Evolutionary conservation across 2,329 filamentous ascomycete genomes (phyloP).

Genomic region (Penicillium sp.): DNA sequence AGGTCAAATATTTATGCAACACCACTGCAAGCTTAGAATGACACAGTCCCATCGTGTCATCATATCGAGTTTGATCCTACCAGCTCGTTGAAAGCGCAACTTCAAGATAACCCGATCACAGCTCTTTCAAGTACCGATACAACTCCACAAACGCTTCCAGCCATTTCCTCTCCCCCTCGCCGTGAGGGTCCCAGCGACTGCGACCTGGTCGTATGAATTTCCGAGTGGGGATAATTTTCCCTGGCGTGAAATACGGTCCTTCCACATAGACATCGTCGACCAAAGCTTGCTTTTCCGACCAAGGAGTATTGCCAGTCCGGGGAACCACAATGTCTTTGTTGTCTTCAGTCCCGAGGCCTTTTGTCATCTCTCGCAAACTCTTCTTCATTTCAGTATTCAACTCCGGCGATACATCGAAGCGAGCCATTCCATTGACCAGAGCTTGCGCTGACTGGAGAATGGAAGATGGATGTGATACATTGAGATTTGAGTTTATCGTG

Average conservation of each 20-base stretch:
- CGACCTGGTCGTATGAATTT: not conserved
- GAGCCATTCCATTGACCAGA: slow-evolving; percentile 10
- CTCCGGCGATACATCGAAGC: not conserved
- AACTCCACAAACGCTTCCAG: not conserved
- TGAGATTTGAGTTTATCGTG: not conserved
- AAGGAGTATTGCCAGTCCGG: slow-evolving; percentile 9
- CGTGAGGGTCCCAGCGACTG: slow-evolving; percentile 9
- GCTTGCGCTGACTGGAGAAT: not conserved
- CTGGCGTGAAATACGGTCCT: slow-evolving; percentile 1
- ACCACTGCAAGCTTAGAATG: too few relatives aligned
- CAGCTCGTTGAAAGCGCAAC: too few relatives aligned
- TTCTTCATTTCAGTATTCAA: not conserved
- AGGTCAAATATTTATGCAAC: too few relatives aligned
- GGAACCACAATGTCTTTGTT: not conserved
- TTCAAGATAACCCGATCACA: not conserved
- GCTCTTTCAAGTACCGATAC: not conserved
- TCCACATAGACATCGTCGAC: not conserved
- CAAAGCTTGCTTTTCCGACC: not conserved
- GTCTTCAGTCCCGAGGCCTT: not conserved
- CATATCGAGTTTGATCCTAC: too few relatives aligned
- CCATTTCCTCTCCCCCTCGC: slow-evolving; percentile 13
- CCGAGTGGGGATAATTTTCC: not conserved
- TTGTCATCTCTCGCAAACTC: not conserved
- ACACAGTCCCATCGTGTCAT: too few relatives aligned
- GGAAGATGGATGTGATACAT: slow-evolving; percentile 1